Conservation (phyloP, 306 rosid species). For the Prosopis cineraria region DNA sequence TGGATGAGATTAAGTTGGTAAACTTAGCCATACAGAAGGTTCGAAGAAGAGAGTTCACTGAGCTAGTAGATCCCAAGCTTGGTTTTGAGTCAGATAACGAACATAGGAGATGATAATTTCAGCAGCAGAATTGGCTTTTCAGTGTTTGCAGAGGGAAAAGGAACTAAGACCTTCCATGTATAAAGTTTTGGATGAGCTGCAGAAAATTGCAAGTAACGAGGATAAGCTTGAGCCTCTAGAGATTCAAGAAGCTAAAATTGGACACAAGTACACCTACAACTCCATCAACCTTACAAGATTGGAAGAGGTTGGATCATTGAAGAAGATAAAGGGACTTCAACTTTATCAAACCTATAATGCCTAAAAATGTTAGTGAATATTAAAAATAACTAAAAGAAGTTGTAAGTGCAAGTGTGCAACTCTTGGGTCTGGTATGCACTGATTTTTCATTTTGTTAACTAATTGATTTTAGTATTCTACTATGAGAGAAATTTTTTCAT, state of each 20-base stretch:
- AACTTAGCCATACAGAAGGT: conserved; percentile 52
- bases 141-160: conserved; percentile 60
- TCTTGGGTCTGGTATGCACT: too few species aligned
- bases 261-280: too few species aligned
- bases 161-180: conserved; percentile 73
- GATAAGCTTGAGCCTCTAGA: conserved; percentile 30
- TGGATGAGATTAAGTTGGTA: conserved; percentile 62
- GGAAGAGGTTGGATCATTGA: too few species aligned
- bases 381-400: too few species aligned
- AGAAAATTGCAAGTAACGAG: conserved; percentile 35
- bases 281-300: too few species aligned
- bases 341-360: too few species aligned
- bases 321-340: too few species aligned
- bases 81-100: conserved; percentile 53
- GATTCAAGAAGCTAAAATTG: neutral
- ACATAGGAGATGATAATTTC: conserved; percentile 43
- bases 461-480: too few species aligned
- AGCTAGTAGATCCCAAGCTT: conserved; percentile 56
- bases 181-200: conserved; percentile 47
- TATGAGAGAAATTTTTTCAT: too few species aligned
- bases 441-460: too few species aligned
- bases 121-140: conserved; percentile 68
- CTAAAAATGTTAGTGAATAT: neutral
- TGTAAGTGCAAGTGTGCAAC: too few species aligned
- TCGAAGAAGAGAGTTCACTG: conserved; percentile 39